A percentile compares a stretch with the other conserved stretches of the same genome.
phyloP scores from a whole-genome alignment of 1,284 basidiomycete genomes.

The Tilletia walkeri region DNA sequence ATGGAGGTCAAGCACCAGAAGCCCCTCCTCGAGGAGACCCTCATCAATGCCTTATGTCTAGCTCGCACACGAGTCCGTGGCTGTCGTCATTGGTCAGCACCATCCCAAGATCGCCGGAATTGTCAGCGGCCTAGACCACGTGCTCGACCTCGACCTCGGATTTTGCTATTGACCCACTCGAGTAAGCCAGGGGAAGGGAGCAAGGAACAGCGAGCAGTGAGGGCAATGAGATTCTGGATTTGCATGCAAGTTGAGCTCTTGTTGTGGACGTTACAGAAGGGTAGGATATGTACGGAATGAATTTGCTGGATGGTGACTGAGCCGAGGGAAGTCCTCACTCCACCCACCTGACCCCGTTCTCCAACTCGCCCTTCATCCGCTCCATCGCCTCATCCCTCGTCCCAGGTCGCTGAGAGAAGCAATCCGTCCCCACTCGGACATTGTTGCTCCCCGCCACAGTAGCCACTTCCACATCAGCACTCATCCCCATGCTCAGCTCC shows the following conservation, averaged over 20 bases:
- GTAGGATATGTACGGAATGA: too few relatives aligned
- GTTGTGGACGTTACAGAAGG: too few relatives aligned
- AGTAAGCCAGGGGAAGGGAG: too few relatives aligned
- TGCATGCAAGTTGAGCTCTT: neutral
- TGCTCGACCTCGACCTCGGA: neutral
- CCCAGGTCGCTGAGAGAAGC: constrained; percentile 68
- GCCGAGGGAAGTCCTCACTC: neutral
- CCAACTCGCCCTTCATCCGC: constrained; percentile 42
- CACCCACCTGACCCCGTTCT: constrained; percentile 9
- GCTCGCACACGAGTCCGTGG: neutral
- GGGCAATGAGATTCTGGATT: too few relatives aligned
- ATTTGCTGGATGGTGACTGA: too few relatives aligned
- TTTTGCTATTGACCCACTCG: too few relatives aligned
- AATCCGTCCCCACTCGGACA: constrained; percentile 85
- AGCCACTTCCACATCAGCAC: constrained; percentile 86
- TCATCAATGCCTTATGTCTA: neutral
- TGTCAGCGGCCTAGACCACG: neutral
- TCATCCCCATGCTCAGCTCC: constrained; percentile 96
- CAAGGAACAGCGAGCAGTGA: too few relatives aligned
- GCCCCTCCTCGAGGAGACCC: too few relatives aligned
- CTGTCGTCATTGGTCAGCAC: constrained; percentile 12
- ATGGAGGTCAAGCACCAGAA: too few relatives aligned
- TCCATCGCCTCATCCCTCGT: constrained; percentile 44
- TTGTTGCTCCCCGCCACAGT: constrained; percentile 78
- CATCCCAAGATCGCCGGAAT: neutral